A percentile compares a stretch with the other conserved stretches of the same genome.
Evolutionary conservation across 495 filamentous ascomycete genomes (phyloP).

Genomic region (Penicillium steckii): DNA sequence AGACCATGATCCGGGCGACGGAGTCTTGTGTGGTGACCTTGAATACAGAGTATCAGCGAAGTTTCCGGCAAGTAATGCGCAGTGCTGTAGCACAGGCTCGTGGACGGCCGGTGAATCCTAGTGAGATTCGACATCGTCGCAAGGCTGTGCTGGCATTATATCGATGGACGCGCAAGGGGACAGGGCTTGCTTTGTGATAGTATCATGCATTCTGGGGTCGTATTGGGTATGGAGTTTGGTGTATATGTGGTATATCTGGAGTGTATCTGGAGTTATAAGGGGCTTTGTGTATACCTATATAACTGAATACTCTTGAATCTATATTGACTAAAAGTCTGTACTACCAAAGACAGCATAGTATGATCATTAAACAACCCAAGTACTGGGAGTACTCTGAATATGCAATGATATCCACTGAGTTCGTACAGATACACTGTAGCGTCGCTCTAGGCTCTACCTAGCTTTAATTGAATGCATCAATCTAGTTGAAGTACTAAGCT

Average conservation of each 20-base stretch:
- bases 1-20: slow-evolving; percentile 82
- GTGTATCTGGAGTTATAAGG: neutral
- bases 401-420: too few species aligned
- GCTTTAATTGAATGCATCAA: too few species aligned
- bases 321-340: too few species aligned
- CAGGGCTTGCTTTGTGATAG: slow-evolving; percentile 69
- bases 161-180: slow-evolving; percentile 78
- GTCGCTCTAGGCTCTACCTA: too few species aligned
- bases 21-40: slow-evolving; percentile 84
- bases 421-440: too few species aligned
- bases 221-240: neutral
- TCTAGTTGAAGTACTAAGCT: too few species aligned
- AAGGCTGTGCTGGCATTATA: slow-evolving; percentile 73
- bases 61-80: slow-evolving; percentile 82
- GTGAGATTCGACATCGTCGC: slow-evolving; percentile 71
- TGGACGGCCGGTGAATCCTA: slow-evolving; percentile 70
- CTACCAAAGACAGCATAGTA: too few species aligned
- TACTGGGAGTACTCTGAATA: too few species aligned
- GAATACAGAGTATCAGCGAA: slow-evolving; percentile 83
- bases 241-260: neutral
- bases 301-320: too few species aligned
- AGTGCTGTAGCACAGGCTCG: slow-evolving; percentile 76
- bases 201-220: too few species aligned
- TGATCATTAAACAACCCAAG: too few species aligned
- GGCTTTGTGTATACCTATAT: too few species aligned